These are phyloP conservation scores for Aspergillus nidulans DNA, from an alignment of 495 filamentous ascomycete genomes.

Conservation along the genomic window DNA sequence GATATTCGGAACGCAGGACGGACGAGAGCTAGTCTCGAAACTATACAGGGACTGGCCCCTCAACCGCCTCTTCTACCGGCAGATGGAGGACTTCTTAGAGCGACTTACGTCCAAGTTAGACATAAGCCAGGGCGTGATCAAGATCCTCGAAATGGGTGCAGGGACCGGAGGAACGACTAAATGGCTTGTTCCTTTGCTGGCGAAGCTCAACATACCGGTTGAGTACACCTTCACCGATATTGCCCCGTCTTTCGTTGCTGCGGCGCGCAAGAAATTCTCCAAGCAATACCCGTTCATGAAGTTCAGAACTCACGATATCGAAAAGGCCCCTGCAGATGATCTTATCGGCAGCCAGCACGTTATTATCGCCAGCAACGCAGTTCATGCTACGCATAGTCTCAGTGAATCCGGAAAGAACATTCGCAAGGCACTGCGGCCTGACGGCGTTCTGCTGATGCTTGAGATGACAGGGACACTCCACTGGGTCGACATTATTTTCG, in stretches of 20 bases:
- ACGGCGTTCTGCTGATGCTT: conserved; percentile 32
- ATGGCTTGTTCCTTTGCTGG: conserved; percentile 26
- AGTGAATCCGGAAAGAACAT: conserved; percentile 22
- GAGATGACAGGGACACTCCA: conserved; percentile 31
- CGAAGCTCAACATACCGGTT: conserved; percentile 26
- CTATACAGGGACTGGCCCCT: conserved; percentile 39
- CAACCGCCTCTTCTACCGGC: conserved; percentile 21
- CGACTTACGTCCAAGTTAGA: conserved; percentile 15
- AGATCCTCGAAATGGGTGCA: conserved; percentile 41
- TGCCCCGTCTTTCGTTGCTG: conserved; percentile 33
- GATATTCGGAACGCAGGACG: conserved; percentile 40
- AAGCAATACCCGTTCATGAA: conserved; percentile 21
- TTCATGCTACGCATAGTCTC: conserved; percentile 40
- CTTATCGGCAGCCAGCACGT: conserved; percentile 22
- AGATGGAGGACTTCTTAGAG: conserved; percentile 36
- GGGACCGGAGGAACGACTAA: conserved; percentile 40
- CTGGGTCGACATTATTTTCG: conserved; percentile 46
- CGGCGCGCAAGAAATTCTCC: conserved; percentile 26
- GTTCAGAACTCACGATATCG: conserved; percentile 27
- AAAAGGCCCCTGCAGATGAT: conserved; percentile 19
- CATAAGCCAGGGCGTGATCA: conserved; percentile 14
- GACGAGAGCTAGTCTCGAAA: conserved; percentile 37
- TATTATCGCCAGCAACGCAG: conserved; percentile 38
- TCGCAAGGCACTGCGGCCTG: conserved; percentile 23
- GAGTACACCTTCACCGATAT: conserved; percentile 43